Evolutionary conservation across 768 basidiomycete genomes (phyloP), one percentile per base, ranked within the genome.

Genomic region (Fomitopsis serialis): DNA sequence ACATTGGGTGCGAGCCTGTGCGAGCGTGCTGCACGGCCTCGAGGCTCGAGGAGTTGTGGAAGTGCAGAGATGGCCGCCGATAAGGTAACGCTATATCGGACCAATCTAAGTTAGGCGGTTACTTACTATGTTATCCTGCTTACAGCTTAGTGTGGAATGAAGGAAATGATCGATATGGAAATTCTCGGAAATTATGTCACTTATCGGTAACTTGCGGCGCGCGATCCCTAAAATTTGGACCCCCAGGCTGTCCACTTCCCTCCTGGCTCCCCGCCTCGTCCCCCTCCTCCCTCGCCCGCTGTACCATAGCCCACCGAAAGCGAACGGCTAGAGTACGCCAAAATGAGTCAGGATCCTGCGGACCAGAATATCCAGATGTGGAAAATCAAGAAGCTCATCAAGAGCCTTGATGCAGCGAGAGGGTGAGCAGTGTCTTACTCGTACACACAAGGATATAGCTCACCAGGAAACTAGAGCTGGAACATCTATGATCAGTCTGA

Each of bases 331-430:
- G 37, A 40, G 13, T 9, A 36, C 68, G 69, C 71, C 78, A 85
- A 67, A 62, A 89, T 89, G 87, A 87, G 81, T 78, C 85, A 85
- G 74, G 89, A 90, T 69, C 72, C 72, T 59, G 92, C 92, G 68
- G 92, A 95, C 75, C 90, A 93, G 75, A 95, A 94, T 69, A 95
- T 94, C 67, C 90, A 92, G 79, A 90, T 94, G 85, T 89, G 91
- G 95, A 94, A 97, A 76, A 87, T 96, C 74, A 94, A 95, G 78
- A 98, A 97, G 77, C 90, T 98, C 74, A 93, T 99, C 77, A 94
- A 93, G 81, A 94, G 91, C 73, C 84, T 98, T 73, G 92, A 98
- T 69, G 77, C 86, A 47, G 94, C 97, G 54, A 83, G 92, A 79
- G 93, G 93, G 87, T 89, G 48, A 37, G 72, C 68, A 40, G 37